These are phyloP conservation scores for Stemphylium vesicarium DNA, from an alignment of 2,329 filamentous ascomycete species.

Conservation along the genomic window DNA sequence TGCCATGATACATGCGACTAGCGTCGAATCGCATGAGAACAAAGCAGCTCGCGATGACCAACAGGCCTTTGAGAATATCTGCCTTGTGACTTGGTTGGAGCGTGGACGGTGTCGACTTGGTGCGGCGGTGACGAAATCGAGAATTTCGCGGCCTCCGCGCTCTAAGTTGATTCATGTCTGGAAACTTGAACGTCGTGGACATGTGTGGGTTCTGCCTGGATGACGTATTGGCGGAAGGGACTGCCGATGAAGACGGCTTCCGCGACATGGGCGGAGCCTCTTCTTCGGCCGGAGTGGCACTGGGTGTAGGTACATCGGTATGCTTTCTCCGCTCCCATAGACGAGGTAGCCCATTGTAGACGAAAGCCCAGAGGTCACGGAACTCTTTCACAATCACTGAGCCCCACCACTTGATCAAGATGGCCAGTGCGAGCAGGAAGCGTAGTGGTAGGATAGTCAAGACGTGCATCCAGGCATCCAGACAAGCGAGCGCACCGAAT, in stretches of 20 bases:
- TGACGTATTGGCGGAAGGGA: slow-evolving; percentile 24
- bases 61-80: slow-evolving; percentile 86
- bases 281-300: slow-evolving; percentile 39
- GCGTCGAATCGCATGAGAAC: slow-evolving; percentile 91
- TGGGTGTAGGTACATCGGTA: slow-evolving; percentile 41
- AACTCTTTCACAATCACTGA: slow-evolving; percentile 74
- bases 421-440: slow-evolving; percentile 79
- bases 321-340: slow-evolving; percentile 71
- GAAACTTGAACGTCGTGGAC: slow-evolving; percentile 34
- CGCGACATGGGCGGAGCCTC: slow-evolving; percentile 32
- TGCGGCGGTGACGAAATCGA: slow-evolving; percentile 68
- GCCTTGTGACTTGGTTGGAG: slow-evolving; percentile 91
- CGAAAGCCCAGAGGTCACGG: slow-evolving; percentile 74
- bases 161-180: slow-evolving; percentile 35
- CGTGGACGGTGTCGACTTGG: slow-evolving; percentile 83
- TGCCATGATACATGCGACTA: slow-evolving; percentile 97
- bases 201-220: slow-evolving; percentile 30
- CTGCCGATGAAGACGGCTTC: slow-evolving; percentile 30
- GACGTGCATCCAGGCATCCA: slow-evolving; percentile 95
- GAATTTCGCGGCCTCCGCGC: slow-evolving; percentile 39
- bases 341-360: slow-evolving; percentile 79
- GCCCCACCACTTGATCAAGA: slow-evolving; percentile 80
- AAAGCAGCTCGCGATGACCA: slow-evolving; percentile 85
- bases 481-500: slow-evolving; percentile 88
- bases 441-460: slow-evolving; percentile 93